Evolutionary conservation across 192 early-diverging fungal species (phyloP).

Genomic region (Rhizophagus sp.): DNA sequence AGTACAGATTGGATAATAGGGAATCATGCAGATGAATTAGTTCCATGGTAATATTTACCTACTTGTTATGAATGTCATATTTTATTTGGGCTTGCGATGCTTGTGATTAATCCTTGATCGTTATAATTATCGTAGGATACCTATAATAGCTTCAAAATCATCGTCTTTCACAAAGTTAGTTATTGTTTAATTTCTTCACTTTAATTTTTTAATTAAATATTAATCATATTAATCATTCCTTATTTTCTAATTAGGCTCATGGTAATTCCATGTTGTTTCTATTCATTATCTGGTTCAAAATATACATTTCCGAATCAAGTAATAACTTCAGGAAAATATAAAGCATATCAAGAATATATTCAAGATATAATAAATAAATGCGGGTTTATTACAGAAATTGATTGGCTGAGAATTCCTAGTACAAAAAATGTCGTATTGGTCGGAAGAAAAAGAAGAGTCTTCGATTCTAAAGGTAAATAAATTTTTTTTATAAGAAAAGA

Average conservation of each 20-base stretch:
- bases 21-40: constrained; percentile 88
- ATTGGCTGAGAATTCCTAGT: constrained; percentile 76
- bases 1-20: constrained; percentile 79
- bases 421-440: constrained; percentile 78
- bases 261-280: constrained; percentile 86
- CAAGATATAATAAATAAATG: constrained; percentile 50
- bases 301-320: constrained; percentile 48
- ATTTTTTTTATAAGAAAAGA: constrained; percentile 1
- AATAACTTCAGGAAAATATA: constrained; percentile 64
- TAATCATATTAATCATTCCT: neutral
- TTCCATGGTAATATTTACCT: constrained; percentile 57
- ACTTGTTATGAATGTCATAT: neutral
- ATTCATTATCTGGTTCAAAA: constrained; percentile 63
- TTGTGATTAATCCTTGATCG: constrained; percentile 1
- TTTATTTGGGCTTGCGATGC: neutral
- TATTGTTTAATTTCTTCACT: neutral
- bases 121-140: constrained; percentile 51
- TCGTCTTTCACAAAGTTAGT: constrained; percentile 45
- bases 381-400: constrained; percentile 62
- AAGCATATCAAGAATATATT: constrained; percentile 67
- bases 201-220: constrained; percentile 3
- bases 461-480: neutral
- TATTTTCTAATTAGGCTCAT: constrained; percentile 52
- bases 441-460: constrained; percentile 46
- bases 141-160: constrained; percentile 67